Conservation (phyloP, 371 early-diverging fungal species). For the Mucor lusitanicus region DNA sequence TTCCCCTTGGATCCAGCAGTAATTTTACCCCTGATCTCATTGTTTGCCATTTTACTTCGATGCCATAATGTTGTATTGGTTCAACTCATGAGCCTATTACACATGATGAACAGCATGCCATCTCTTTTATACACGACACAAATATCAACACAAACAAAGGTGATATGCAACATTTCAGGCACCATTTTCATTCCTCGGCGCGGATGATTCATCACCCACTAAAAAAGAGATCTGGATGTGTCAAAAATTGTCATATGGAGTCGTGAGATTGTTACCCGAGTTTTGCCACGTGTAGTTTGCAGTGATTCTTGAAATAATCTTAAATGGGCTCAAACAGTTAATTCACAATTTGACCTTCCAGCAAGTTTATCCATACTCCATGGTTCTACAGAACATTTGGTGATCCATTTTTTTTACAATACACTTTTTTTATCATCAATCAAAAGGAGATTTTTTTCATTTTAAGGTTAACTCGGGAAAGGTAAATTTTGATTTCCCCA, state of each 20-base stretch:
- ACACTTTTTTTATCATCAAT: neutral
- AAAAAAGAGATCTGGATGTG: neutral
- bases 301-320: neutral
- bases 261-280: constrained; percentile 1
- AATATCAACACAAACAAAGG: no score
- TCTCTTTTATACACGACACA: no score
- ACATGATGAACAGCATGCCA: no score
- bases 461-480: constrained; percentile 4
- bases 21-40: neutral
- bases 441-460: neutral
- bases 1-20: neutral
- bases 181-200: neutral
- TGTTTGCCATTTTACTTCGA: no score
- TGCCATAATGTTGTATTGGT: no score
- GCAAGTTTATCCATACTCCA: neutral
- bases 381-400: neutral
- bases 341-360: neutral
- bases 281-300: neutral
- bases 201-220: neutral
- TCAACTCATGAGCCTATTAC: no score
- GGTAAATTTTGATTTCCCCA: neutral
- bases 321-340: neutral
- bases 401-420: neutral
- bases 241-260: constrained; percentile 3
- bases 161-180: neutral